These are phyloP conservation scores for Fragosphaeria purpurea DNA, from an alignment of 2,329 filamentous ascomycete species.

Conservation along the genomic window DNA sequence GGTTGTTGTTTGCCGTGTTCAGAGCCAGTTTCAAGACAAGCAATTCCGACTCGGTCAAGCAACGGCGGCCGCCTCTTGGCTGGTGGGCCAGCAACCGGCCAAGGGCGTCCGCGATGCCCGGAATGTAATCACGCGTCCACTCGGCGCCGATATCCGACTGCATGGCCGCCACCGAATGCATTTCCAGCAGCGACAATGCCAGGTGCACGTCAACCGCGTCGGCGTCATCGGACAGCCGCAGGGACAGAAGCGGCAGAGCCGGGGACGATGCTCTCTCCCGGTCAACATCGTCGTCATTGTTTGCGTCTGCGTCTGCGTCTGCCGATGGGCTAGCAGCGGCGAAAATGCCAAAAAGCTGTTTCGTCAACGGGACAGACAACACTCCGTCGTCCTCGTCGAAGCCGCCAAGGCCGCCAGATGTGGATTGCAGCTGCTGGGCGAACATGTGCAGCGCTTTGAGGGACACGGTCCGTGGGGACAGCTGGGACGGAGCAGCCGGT, in stretches of 20 bases:
- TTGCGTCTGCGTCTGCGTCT: constrained; percentile 6
- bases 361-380: constrained; percentile 37
- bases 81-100: constrained; percentile 21
- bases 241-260: neutral
- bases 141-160: constrained; percentile 30
- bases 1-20: constrained; percentile 77
- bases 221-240: constrained; percentile 22
- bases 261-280: neutral
- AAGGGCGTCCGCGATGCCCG: constrained; percentile 39
- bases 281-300: constrained; percentile 14
- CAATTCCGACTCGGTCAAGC: constrained; percentile 28
- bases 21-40: constrained; percentile 62
- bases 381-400: constrained; percentile 28
- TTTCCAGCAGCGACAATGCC: constrained; percentile 40
- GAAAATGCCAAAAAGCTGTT: constrained; percentile 38
- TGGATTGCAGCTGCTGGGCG: constrained; percentile 38
- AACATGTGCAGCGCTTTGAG: constrained; percentile 54
- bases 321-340: constrained; percentile 20
- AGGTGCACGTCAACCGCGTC: constrained; percentile 33
- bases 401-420: constrained; percentile 27
- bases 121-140: constrained; percentile 41
- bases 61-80: constrained; percentile 14
- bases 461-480: constrained; percentile 55
- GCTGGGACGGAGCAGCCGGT: constrained; percentile 11
- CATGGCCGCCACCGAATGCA: constrained; percentile 38